These are phyloP conservation scores for Handroanthus guayacan DNA, from an alignment of 257 asterid genomes.

Conservation along the genomic window DNA sequence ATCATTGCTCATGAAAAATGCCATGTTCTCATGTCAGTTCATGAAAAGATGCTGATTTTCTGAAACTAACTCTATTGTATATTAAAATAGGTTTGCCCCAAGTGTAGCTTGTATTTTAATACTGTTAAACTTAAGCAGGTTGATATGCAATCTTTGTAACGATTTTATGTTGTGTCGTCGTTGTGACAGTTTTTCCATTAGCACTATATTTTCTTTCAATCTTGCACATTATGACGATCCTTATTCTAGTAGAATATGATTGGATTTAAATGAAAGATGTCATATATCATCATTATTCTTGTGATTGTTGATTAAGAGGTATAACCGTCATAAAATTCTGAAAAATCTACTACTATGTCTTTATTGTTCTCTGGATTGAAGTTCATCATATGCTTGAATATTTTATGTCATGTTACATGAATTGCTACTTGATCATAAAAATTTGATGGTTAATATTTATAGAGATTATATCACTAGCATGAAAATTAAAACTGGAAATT, in stretches of 20 bases:
- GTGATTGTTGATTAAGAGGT: not conserved
- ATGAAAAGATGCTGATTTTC: constrained; percentile 16
- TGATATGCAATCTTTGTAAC: not conserved
- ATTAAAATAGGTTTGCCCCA: not conserved
- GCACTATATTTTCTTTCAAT: not conserved
- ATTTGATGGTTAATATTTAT: not conserved
- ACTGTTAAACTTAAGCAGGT: not conserved
- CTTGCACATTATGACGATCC: not conserved
- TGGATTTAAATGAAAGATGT: not conserved
- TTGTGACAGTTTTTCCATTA: not conserved
- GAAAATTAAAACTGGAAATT: not conserved
- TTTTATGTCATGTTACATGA: not conserved
- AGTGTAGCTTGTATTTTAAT: not conserved
- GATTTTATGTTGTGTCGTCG: not conserved
- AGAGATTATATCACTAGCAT: not conserved
- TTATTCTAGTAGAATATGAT: constrained; percentile 23
- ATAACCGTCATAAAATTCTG: not conserved
- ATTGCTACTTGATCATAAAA: not conserved
- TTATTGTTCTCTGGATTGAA: not conserved
- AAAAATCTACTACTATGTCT: not conserved
- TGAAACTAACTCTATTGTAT: not conserved
- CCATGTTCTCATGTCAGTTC: constrained; percentile 10
- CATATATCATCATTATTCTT: not conserved
- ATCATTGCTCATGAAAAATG: not conserved
- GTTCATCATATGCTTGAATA: constrained; percentile 10